Evolutionary conservation across 805 yeast genomes (phyloP).

Genomic region (Candida sanyiensis): DNA sequence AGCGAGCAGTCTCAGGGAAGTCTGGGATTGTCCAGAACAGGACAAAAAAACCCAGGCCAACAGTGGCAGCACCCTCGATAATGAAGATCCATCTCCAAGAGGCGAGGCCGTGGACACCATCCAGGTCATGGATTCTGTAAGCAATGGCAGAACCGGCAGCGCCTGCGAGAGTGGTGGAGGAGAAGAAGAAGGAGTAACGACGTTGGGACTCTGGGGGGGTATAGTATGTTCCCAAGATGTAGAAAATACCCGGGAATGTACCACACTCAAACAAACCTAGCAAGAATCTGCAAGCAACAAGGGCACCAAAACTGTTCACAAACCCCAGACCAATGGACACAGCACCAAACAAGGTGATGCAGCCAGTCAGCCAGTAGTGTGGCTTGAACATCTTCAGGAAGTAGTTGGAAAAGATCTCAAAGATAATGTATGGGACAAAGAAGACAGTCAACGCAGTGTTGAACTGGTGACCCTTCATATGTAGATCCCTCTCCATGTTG

Average conservation of each 20-base stretch:
- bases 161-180: conserved; percentile 48
- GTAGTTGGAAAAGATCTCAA: conserved; percentile 36
- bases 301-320: conserved; percentile 37
- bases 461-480: conserved; percentile 39
- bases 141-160: conserved; percentile 53
- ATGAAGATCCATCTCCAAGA: conserved; percentile 50
- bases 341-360: conserved; percentile 33
- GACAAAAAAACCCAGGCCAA: conserved; percentile 32
- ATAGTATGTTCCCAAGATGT: conserved; percentile 44
- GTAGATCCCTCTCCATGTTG: conserved; percentile 53
- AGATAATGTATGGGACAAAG: conserved; percentile 39
- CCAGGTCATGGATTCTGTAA: conserved; percentile 37
- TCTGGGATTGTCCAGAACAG: conserved; percentile 38
- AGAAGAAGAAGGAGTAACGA: conserved; percentile 43
- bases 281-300: conserved; percentile 44
- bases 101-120: conserved; percentile 39
- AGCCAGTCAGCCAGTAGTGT: conserved; percentile 32
- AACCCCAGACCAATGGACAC: conserved; percentile 40
- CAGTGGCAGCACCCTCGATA: conserved; percentile 43
- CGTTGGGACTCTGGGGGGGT: conserved; percentile 43
- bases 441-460: conserved; percentile 42
- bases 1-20: conserved; percentile 36
- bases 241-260: conserved; percentile 45
- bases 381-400: conserved; percentile 35
- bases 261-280: conserved; percentile 51